These are phyloP conservation scores for Spathaspora girioi DNA, from an alignment of 805 yeast species.

Conservation along the genomic window DNA sequence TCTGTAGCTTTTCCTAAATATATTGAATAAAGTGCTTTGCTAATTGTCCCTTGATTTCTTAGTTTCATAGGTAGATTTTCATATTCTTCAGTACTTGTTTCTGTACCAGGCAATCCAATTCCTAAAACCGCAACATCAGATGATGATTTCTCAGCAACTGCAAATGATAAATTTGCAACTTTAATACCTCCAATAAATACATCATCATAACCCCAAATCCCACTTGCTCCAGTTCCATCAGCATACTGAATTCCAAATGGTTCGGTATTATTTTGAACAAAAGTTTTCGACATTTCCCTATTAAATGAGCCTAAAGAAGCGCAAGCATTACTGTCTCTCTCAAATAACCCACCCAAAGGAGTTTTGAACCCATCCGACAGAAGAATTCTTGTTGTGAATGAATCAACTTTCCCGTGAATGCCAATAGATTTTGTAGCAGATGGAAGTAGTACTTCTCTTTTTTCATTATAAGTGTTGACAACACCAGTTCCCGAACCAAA, in stretches of 20 bases:
- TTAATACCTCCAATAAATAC: slow-evolving; percentile 48
- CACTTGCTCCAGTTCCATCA: slow-evolving; percentile 45
- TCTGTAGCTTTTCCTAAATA: slow-evolving; percentile 26
- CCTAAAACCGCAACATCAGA: slow-evolving; percentile 72
- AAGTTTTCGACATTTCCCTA: slow-evolving; percentile 35
- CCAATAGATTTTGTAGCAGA: background rate
- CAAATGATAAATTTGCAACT: slow-evolving; percentile 58
- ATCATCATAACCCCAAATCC: slow-evolving; percentile 62
- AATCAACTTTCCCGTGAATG: background rate
- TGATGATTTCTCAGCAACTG: slow-evolving; percentile 64
- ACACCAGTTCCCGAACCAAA: slow-evolving; percentile 7
- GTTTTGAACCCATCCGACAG: slow-evolving; percentile 3
- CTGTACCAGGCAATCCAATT: slow-evolving; percentile 67
- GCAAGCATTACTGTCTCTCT: slow-evolving; percentile 24
- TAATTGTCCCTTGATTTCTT: slow-evolving; percentile 27
- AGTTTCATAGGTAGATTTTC: slow-evolving; percentile 37
- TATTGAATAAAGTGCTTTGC: slow-evolving; percentile 32
- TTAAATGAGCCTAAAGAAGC: slow-evolving; percentile 47
- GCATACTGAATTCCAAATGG: slow-evolving; percentile 44
- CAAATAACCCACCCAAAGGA: slow-evolving; percentile 5
- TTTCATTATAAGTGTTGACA: background rate
- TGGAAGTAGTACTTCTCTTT: background rate
- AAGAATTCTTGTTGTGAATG: background rate
- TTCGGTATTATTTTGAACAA: slow-evolving; percentile 37
- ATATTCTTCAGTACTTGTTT: slow-evolving; percentile 45